phyloP scores from a whole-genome alignment of 768 basidiomycete species.

The Psilocybe subaeruginosa region DNA sequence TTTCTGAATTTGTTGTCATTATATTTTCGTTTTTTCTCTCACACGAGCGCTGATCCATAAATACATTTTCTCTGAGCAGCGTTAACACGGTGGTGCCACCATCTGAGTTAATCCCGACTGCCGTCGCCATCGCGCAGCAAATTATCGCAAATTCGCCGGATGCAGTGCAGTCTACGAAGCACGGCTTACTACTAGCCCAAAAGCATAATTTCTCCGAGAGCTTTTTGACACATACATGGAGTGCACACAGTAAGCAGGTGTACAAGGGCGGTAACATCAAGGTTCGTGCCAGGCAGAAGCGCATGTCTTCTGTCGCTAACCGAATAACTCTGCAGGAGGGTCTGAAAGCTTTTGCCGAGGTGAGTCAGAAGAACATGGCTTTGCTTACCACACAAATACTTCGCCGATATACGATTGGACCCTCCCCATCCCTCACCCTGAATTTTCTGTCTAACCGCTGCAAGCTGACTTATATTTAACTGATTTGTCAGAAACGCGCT shows the following conservation, averaged over 20 bases:
- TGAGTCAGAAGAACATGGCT: slow-evolving; percentile 31
- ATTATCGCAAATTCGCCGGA: slow-evolving; percentile 76
- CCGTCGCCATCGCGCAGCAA: slow-evolving; percentile 61
- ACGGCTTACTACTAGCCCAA: slow-evolving; percentile 61
- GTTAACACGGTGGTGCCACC: slow-evolving; percentile 72
- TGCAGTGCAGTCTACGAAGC: slow-evolving; percentile 76
- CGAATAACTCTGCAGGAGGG: slow-evolving; percentile 55
- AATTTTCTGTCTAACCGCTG: not conserved
- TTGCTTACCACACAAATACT: not conserved
- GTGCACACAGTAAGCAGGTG: slow-evolving; percentile 50
- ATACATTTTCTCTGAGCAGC: slow-evolving; percentile 35
- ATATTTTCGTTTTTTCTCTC: too few species aligned
- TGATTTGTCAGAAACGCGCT: slow-evolving; percentile 35
- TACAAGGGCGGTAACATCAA: slow-evolving; percentile 73
- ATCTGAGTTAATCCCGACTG: slow-evolving; percentile 57
- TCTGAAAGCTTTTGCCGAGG: slow-evolving; percentile 68
- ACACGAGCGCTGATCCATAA: not conserved
- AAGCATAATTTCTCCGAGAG: slow-evolving; percentile 55
- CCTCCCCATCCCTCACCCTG: not conserved
- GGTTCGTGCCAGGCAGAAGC: slow-evolving; percentile 14
- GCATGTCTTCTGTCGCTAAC: slow-evolving; percentile 4
- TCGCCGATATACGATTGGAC: not conserved
- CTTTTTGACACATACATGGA: slow-evolving; percentile 46
- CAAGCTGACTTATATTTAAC: not conserved
- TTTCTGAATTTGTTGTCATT: not conserved